Conservation (phyloP, 2,329 filamentous ascomycete genomes). For the Didymosphaeria variabile region DNA sequence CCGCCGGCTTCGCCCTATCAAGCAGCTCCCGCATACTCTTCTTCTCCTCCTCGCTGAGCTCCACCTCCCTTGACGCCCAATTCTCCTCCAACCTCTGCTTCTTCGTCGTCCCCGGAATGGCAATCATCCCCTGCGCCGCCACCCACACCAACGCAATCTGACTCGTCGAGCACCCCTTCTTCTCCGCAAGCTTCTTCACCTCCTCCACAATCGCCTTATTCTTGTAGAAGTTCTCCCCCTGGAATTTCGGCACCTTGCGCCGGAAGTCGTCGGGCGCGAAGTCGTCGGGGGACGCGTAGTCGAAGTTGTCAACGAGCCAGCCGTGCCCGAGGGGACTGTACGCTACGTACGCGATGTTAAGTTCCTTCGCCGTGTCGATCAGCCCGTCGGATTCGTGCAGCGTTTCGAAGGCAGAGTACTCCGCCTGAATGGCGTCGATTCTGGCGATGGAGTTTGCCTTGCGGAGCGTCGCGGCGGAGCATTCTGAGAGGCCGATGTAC, state of each 20-base stretch:
- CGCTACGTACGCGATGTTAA: conserved; percentile 46
- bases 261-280: conserved; percentile 51
- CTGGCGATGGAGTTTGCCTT: conserved; percentile 57
- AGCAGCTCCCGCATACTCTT: conserved; percentile 30
- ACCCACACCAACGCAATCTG: conserved; percentile 61
- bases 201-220: conserved; percentile 41
- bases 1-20: conserved; percentile 52
- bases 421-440: conserved; percentile 59
- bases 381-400: conserved; percentile 53
- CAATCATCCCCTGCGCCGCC: conserved; percentile 55
- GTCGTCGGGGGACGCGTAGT: conserved; percentile 52
- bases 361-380: conserved; percentile 49
- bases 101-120: conserved; percentile 60
- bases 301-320: conserved; percentile 33
- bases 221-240: conserved; percentile 45
- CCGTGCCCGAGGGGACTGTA: conserved; percentile 47
- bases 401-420: conserved; percentile 59
- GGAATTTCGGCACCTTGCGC: conserved; percentile 51
- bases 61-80: conserved; percentile 28
- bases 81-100: conserved; percentile 31
- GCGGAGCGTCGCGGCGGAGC: conserved; percentile 55
- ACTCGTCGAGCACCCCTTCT: conserved; percentile 62
- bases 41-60: conserved; percentile 33
- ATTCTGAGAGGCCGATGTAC: conserved; percentile 57
- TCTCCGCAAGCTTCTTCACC: conserved; percentile 35